A percentile compares a stretch with the other conserved stretches of the same genome.
These are phyloP conservation scores for Solanum aculeatissimum DNA, from an alignment of 305 asterid genomes.

Conservation along the genomic window DNA sequence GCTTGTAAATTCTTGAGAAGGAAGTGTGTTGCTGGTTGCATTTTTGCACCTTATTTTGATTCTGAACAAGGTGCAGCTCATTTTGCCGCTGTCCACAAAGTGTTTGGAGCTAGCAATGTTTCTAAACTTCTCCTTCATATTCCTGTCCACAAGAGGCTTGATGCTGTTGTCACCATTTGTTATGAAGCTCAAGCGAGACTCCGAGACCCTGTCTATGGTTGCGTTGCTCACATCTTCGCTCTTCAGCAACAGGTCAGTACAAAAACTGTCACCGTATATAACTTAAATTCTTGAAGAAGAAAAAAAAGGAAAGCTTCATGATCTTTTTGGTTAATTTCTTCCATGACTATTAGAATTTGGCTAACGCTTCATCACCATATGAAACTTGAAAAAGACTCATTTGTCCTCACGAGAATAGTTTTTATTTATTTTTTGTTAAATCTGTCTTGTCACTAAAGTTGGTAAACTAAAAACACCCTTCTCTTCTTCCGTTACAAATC, in stretches of 20 bases:
- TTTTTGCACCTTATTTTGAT: constrained; percentile 85
- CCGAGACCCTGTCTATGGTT: constrained; percentile 77
- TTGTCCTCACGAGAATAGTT: neutral
- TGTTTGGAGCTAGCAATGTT: constrained; percentile 88
- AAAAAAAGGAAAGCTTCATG: neutral
- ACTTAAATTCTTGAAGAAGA: neutral
- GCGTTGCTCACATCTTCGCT: constrained; percentile 71
- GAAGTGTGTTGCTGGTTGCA: constrained; percentile 76
- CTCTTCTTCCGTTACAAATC: constrained; percentile 29
- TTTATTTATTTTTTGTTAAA: neutral
- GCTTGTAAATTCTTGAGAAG: constrained; percentile 93
- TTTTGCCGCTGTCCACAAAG: constrained; percentile 90
- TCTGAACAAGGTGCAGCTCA: constrained; percentile 92
- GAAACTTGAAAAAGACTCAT: neutral
- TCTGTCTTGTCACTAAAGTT: constrained; percentile 31
- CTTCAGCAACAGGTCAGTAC: constrained; percentile 74
- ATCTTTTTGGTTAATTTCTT: neutral
- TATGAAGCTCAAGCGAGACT: constrained; percentile 86
- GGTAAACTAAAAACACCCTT: constrained; percentile 27
- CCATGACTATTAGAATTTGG: neutral
- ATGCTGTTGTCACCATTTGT: constrained; percentile 76
- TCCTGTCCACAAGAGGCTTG: constrained; percentile 61
- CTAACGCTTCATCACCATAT: neutral
- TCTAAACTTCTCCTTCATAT: constrained; percentile 75
- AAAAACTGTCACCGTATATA: neutral